phyloP scores from a whole-genome alignment of 768 basidiomycete species.

The Gloeostereum incarnatum region DNA sequence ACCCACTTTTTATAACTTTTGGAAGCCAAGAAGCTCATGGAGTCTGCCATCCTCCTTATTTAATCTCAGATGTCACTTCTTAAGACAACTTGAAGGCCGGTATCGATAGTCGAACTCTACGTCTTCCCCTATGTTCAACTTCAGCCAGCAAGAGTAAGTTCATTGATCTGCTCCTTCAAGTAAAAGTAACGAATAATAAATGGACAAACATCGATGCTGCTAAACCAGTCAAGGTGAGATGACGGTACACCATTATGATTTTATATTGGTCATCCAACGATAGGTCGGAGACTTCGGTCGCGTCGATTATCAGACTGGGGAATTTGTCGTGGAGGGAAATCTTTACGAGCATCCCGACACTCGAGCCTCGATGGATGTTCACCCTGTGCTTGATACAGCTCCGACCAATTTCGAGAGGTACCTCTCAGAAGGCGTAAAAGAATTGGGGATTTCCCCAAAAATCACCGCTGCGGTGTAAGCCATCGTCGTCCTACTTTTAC shows the following conservation, averaged over 20 bases:
- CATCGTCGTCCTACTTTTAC: background rate
- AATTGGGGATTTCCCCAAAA: background rate
- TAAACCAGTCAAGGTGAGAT: background rate
- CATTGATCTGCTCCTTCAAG: constrained; percentile 3
- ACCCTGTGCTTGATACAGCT: background rate
- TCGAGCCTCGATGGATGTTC: background rate
- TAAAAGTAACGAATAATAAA: constrained; percentile 4
- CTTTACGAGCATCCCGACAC: constrained; percentile 2
- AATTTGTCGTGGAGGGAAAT: constrained; percentile 2
- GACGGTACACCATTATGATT: background rate
- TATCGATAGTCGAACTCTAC: no score
- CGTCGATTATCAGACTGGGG: constrained; percentile 1
- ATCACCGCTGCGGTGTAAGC: constrained; percentile 1
- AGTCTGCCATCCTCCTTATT: no score
- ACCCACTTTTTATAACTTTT: no score
- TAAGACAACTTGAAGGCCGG: no score
- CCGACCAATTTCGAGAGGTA: background rate
- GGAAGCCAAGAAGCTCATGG: no score
- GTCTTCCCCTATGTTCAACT: no score
- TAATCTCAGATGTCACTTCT: no score
- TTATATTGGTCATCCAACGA: background rate
- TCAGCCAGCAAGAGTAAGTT: no score
- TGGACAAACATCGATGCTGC: constrained; percentile 3
- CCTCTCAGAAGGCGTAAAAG: background rate
- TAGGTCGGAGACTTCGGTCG: constrained; percentile 4